A percentile compares a stretch with the other conserved stretches of the same genome.
These are phyloP conservation scores for Stentor coeruleus DNA, from an alignment of 73 alveolate species.

Conservation along the genomic window DNA sequence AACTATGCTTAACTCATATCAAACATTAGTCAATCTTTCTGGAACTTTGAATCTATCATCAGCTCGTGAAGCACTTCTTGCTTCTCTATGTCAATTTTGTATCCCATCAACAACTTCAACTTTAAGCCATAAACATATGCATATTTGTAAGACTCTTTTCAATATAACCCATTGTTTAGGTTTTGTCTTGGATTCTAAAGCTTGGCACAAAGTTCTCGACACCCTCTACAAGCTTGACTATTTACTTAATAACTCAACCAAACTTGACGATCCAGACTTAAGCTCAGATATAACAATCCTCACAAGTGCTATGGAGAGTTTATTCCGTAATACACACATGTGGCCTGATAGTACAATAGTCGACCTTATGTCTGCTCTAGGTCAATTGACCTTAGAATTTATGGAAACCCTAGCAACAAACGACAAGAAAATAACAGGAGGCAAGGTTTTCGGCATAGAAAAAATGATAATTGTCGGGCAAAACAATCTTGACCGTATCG, in stretches of 20 bases:
- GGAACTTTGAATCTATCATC: slow-evolving; percentile 31
- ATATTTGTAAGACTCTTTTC: slow-evolving; percentile 71
- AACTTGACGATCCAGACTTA: slow-evolving; percentile 1
- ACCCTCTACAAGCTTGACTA: slow-evolving; percentile 70
- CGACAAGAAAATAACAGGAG: slow-evolving; percentile 38
- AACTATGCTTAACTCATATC: slow-evolving; percentile 40
- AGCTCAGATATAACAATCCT: slow-evolving; percentile 54
- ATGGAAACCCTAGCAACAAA: slow-evolving; percentile 49
- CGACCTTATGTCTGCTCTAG: slow-evolving; percentile 59
- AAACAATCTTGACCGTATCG: not conserved
- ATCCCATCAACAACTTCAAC: slow-evolving; percentile 31
- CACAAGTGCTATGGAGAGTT: slow-evolving; percentile 57
- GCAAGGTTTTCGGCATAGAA: slow-evolving; percentile 8
- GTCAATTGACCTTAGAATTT: slow-evolving; percentile 51
- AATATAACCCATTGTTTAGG: slow-evolving; percentile 86
- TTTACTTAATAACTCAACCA: slow-evolving; percentile 28
- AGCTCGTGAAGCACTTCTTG: slow-evolving; percentile 51
- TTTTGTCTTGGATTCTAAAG: slow-evolving; percentile 69
- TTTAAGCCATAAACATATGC: slow-evolving; percentile 70
- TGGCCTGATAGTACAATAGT: slow-evolving; percentile 60
- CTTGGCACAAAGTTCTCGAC: slow-evolving; percentile 78
- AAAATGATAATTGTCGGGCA: slow-evolving; percentile 4
- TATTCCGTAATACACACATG: slow-evolving; percentile 60
- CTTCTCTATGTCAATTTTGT: slow-evolving; percentile 29
- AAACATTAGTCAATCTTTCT: slow-evolving; percentile 37